Evolutionary conservation across 2,329 filamentous ascomycete genomes (phyloP).

Genomic region (Aureobasidium melanogenum): DNA sequence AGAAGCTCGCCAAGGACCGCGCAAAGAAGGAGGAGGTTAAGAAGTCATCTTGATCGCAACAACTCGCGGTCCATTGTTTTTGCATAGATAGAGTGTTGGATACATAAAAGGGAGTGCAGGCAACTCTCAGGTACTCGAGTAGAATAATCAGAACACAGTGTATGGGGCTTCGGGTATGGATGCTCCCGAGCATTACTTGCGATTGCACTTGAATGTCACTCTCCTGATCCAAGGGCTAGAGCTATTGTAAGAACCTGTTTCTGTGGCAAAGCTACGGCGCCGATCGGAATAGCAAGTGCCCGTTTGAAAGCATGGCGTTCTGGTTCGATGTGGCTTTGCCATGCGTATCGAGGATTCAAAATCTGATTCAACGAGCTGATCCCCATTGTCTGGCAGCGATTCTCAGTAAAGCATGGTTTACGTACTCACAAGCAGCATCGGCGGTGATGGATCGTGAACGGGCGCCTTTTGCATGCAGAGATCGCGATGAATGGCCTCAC

Average conservation of each 20-base stretch:
- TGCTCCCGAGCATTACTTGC: neutral
- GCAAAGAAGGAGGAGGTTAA: constrained; percentile 27
- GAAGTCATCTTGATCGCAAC: neutral
- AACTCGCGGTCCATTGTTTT: neutral
- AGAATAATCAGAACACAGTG: neutral
- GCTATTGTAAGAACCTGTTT: neutral
- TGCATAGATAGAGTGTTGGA: neutral
- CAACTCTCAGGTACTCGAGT: neutral
- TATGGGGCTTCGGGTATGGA: neutral
- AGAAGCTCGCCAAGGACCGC: constrained; percentile 73
- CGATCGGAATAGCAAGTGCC: neutral
- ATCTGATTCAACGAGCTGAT: neutral
- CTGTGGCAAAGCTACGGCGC: neutral
- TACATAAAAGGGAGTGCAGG: neutral
- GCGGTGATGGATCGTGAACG: neutral
- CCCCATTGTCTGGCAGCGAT: too few species aligned
- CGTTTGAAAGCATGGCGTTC: neutral
- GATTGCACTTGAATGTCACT: neutral
- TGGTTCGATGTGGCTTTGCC: neutral
- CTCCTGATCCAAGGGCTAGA: neutral
- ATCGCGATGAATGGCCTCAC: neutral
- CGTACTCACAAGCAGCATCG: neutral
- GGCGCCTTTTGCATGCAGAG: neutral
- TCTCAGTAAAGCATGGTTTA: too few species aligned
- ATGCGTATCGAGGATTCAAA: neutral